Evolutionary conservation across 306 rosid genomes (phyloP), one percentile per base, ranked within the genome.

Genomic region (Aeschynomene evenia): DNA sequence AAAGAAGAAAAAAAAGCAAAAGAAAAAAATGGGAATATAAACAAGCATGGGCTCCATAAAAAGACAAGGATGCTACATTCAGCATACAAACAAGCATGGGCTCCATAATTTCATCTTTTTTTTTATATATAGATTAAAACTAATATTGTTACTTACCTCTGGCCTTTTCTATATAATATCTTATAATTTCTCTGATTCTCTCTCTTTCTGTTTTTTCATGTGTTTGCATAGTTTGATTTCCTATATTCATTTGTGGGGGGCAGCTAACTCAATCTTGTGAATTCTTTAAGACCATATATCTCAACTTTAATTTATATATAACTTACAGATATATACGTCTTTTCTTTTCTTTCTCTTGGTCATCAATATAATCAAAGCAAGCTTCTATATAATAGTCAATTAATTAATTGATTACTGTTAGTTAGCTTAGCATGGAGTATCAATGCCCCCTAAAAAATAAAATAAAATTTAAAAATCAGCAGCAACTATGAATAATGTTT

Each of bases 41-140:
- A 70, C 3, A 61, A 68, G 36, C 22, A 75, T 78, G 81, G 93
- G 81, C 75, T 66, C 83, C 83, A 66, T 58, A 21, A 67, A n/a
- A 64, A 60, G 53, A 72, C 73, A 68, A 65, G 73, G 49, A 69
- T 75, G 72, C 31, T 65, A 78, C 88, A 81, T 77, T 77, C 74
- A 79, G 73, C 88, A 20, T 21, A n/a, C n/a, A n/a, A n/a, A n/a
- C n/a, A n/a, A n/a, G n/a, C n/a, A n/a, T n/a, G n/a, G n/a, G n/a
- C n/a, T n/a, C n/a, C 18, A 26, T 62, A 12, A 53, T 18, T 59
- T 19, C n/a, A n/a, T n/a, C n/a, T n/a, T n/a, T n/a, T n/a, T n/a
- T n/a, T n/a, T n/a, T n/a, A n/a, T n/a, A n/a, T 54, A 70, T 29
- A 55, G 21, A 28, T 76, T 28, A 54, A 15, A 15, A 9, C 11